phyloP scores from a whole-genome alignment of 768 basidiomycete species.

The Crassisporium funariophilum region DNA sequence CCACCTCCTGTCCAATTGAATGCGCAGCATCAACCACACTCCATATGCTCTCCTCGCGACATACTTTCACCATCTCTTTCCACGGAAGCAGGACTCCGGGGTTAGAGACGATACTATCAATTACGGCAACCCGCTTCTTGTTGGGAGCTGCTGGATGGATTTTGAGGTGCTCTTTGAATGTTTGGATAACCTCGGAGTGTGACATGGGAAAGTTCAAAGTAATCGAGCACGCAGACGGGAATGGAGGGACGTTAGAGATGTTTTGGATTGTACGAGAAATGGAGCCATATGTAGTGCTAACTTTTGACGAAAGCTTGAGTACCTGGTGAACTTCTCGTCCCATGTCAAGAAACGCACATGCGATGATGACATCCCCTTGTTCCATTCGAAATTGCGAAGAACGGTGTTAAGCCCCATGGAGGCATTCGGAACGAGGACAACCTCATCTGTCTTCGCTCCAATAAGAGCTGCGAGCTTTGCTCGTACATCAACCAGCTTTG shows the following conservation, averaged over 20 bases:
- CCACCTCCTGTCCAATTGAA: conserved; percentile 73
- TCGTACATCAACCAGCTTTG: conserved; percentile 41
- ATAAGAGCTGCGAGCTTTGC: conserved; percentile 53
- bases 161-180: conserved; percentile 44
- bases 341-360: conserved; percentile 43
- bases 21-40: conserved; percentile 84
- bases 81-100: conserved; percentile 78
- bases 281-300: conserved; percentile 53
- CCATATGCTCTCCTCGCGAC: conserved; percentile 61
- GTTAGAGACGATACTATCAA: conserved; percentile 66
- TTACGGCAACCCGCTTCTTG: conserved; percentile 60
- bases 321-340: neutral
- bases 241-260: conserved; percentile 55
- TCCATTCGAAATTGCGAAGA: conserved; percentile 66
- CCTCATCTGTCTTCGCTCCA: conserved; percentile 52
- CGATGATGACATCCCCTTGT: conserved; percentile 65
- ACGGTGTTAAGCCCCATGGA: conserved; percentile 69
- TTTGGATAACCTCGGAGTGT: conserved; percentile 53
- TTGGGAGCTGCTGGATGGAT: conserved; percentile 40
- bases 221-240: conserved; percentile 54
- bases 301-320: conserved; percentile 17
- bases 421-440: conserved; percentile 63
- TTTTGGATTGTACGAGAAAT: conserved; percentile 53
- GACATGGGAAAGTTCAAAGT: conserved; percentile 56
- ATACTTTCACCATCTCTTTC: conserved; percentile 70